phyloP scores from a whole-genome alignment of 208 protist genomes.

The Crithidia brevicula region DNA sequence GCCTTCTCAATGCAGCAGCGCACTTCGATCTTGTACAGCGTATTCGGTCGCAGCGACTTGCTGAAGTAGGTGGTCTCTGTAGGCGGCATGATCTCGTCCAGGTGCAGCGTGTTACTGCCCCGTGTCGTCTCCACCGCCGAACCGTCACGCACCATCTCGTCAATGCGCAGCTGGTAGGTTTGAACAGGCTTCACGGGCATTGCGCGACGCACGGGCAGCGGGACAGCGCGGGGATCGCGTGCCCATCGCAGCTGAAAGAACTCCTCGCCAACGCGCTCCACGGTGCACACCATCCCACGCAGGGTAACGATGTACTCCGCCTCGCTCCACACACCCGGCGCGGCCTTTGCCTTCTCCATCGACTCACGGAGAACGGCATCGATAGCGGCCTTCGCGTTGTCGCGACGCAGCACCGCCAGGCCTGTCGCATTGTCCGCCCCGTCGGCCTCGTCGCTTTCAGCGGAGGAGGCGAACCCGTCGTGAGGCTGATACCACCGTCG shows the following conservation, averaged over 20 bases:
- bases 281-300: constrained; percentile 76
- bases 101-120: constrained; percentile 30
- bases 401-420: background rate
- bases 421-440: background rate
- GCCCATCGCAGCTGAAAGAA: constrained; percentile 81
- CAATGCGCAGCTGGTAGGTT: constrained; percentile 78
- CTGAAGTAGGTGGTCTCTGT: constrained; percentile 52
- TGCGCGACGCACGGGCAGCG: constrained; percentile 48
- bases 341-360: constrained; percentile 52
- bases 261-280: constrained; percentile 80
- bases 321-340: constrained; percentile 82
- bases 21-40: constrained; percentile 80
- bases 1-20: constrained; percentile 82
- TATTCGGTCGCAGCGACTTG: constrained; percentile 65
- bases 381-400: constrained; percentile 9
- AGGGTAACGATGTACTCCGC: constrained; percentile 75
- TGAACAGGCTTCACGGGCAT: constrained; percentile 54
- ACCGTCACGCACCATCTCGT: constrained; percentile 69
- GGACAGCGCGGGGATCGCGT: constrained; percentile 60
- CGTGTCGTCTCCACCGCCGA: constrained; percentile 27
- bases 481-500: constrained; percentile 87
- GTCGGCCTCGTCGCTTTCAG: background rate
- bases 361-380: constrained; percentile 39
- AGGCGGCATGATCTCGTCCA: constrained; percentile 38
- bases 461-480: constrained; percentile 40